phyloP scores from a whole-genome alignment of 73 alveolate genomes.

The Diophrys sp. region DNA sequence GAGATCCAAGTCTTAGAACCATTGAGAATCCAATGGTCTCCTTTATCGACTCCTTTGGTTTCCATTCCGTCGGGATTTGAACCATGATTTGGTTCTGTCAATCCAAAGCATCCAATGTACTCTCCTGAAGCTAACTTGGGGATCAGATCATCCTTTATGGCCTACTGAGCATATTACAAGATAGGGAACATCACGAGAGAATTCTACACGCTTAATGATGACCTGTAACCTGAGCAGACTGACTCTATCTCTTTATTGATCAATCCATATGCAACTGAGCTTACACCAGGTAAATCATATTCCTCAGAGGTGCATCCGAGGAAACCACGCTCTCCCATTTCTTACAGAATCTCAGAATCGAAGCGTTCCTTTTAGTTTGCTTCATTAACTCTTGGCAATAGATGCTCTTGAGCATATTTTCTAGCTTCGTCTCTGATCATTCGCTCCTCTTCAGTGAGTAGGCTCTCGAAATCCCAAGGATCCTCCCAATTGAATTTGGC shows the following conservation, averaged over 20 bases:
- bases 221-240: slow-evolving; percentile 87
- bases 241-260: slow-evolving; percentile 80
- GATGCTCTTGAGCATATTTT: slow-evolving; percentile 53
- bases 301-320: slow-evolving; percentile 61
- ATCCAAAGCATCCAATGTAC: slow-evolving; percentile 89
- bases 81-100: slow-evolving; percentile 96
- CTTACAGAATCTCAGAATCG: slow-evolving; percentile 63
- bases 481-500: slow-evolving; percentile 53
- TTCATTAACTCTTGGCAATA: slow-evolving; percentile 59
- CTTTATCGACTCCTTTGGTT: slow-evolving; percentile 71
- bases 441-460: slow-evolving; percentile 48
- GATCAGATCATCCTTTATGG: slow-evolving; percentile 63
- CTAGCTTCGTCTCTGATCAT: slow-evolving; percentile 37
- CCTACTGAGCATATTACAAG: slow-evolving; percentile 63
- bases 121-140: slow-evolving; percentile 95
- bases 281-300: slow-evolving; percentile 89
- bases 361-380: slow-evolving; percentile 60
- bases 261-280: slow-evolving; percentile 83
- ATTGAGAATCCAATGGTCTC: slow-evolving; percentile 77
- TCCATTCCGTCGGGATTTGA: slow-evolving; percentile 86
- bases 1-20: slow-evolving; percentile 96
- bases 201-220: slow-evolving; percentile 83
- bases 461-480: slow-evolving; percentile 26
- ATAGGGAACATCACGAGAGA: slow-evolving; percentile 89
- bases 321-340: slow-evolving; percentile 70